phyloP scores from a whole-genome alignment of 345 rosid genomes.

The Hibiscus syriacus region DNA sequence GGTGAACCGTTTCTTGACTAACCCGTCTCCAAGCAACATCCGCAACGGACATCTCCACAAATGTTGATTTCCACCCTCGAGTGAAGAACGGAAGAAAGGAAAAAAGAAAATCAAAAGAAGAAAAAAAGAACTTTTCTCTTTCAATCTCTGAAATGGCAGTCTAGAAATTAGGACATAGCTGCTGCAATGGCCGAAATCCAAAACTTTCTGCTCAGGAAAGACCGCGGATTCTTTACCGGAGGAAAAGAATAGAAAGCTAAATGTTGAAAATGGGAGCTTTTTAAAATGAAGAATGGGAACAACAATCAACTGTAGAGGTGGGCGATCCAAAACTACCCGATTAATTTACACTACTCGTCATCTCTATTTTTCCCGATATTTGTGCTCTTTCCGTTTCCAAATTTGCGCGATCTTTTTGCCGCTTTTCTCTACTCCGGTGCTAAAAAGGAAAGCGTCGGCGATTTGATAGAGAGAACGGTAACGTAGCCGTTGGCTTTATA shows the following conservation, averaged over 20 bases:
- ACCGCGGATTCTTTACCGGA: constrained; percentile 18
- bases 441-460: constrained; percentile 13
- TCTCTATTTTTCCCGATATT: constrained; percentile 4
- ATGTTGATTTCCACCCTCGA: background rate
- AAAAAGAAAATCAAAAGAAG: background rate
- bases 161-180: background rate
- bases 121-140: background rate
- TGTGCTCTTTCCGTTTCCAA: constrained; percentile 11
- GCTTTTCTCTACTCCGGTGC: constrained; percentile 19
- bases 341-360: constrained; percentile 12
- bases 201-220: background rate
- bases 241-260: constrained; percentile 37
- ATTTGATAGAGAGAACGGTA: constrained; percentile 7
- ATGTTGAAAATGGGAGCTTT: constrained; percentile 10
- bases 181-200: background rate
- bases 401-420: constrained; percentile 29
- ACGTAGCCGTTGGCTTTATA: constrained; percentile 49
- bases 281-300: constrained; percentile 3
- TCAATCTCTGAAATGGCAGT: constrained; percentile 2
- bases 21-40: constrained; percentile 59
- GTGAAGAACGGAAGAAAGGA: background rate
- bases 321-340: constrained; percentile 13
- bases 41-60: constrained; percentile 55
- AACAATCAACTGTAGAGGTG: constrained; percentile 1
- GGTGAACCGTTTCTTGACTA: constrained; percentile 30